Percentiles rank a stretch among this genome's conserved stretches.
Conservation (phyloP, 2,329 filamentous ascomycete genomes). For the Exserohilum turcica region DNA sequence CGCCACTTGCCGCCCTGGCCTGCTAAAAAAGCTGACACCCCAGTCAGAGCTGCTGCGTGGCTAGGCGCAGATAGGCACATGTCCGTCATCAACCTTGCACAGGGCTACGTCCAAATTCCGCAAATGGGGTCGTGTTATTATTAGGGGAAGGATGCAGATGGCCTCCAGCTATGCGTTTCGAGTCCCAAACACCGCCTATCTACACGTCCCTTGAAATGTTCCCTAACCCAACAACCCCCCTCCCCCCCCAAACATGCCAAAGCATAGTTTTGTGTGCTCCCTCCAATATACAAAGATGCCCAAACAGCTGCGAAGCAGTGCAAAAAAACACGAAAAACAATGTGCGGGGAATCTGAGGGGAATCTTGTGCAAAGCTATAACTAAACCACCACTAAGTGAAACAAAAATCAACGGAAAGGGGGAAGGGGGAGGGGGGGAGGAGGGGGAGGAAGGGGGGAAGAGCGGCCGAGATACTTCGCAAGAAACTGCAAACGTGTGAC, state of each 20-base stretch:
- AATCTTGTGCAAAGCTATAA: slow-evolving; percentile 37
- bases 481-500: slow-evolving; percentile 1
- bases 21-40: neutral
- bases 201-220: slow-evolving; percentile 12
- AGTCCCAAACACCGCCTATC: slow-evolving; percentile 14
- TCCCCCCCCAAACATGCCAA: slow-evolving; percentile 8
- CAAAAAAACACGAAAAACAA: slow-evolving; percentile 14
- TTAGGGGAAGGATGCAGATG: slow-evolving; percentile 30
- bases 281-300: slow-evolving; percentile 26
- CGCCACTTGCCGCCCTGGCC: slow-evolving; percentile 3
- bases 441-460: too few species aligned
- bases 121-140: slow-evolving; percentile 35
- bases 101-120: neutral
- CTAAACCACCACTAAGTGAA: slow-evolving; percentile 24
- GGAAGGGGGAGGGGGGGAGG: too few species aligned
- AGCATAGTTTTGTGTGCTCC: slow-evolving; percentile 14
- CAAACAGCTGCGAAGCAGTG: slow-evolving; percentile 15
- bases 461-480: too few species aligned
- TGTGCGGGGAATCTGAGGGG: slow-evolving; percentile 26
- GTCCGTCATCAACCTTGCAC: neutral
- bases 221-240: neutral
- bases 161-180: slow-evolving; percentile 19
- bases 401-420: slow-evolving; percentile 19
- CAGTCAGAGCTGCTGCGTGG: neutral
- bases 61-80: neutral